Evolutionary conservation across 2,329 filamentous ascomycete genomes (phyloP), one percentile per base, ranked within the genome.

Genomic region (Calonectria ilicicola): DNA sequence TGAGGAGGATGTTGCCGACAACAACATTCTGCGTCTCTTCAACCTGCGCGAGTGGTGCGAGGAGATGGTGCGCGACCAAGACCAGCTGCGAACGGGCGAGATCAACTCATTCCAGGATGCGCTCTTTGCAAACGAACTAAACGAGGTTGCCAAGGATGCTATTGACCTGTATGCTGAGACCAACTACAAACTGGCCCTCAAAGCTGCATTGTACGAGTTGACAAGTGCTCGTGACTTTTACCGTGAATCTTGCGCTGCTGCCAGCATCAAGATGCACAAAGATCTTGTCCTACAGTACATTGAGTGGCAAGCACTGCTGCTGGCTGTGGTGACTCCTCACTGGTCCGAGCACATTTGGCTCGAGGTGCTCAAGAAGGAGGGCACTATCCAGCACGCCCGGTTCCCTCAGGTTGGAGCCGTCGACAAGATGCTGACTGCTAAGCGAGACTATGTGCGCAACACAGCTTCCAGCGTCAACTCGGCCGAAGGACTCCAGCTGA

Each of bases 311-410:
- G 92, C 94, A 56, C 89, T 98, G 64, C 89, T 98, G 80, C 87
- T 98, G 77, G 90, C 93, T 3, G 94, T 95, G 65, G 92, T 98
- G 74, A 93, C 96, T 2, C 96, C 97, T 71, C 97, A 99, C 85
- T 98, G 95, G 93, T 89, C 95, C 58, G 97, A 99, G 82, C 94
- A 98, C 85, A 92, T 99, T 82, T 98, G 95, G 95, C 91, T 94
- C 67, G 96, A 98, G 85, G 91, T 98, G 2, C 91, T 99, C 73
- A 91, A 93, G 82, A 95, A 94, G 87, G 83, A 90, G 42, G 86
- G 88, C 68, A 94, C 93, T 9, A 91, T 99, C 79, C 96, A 98
- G 86, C 91, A 92, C 65, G 95, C 94, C 15, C 88, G 69, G 8
- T 84, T 84, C 79, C 83, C 83, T 46, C 85, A 89, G 64, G 91